phyloP scores from a whole-genome alignment of 192 early-diverging fungal genomes.

The Obelidium mucronatum region DNA sequence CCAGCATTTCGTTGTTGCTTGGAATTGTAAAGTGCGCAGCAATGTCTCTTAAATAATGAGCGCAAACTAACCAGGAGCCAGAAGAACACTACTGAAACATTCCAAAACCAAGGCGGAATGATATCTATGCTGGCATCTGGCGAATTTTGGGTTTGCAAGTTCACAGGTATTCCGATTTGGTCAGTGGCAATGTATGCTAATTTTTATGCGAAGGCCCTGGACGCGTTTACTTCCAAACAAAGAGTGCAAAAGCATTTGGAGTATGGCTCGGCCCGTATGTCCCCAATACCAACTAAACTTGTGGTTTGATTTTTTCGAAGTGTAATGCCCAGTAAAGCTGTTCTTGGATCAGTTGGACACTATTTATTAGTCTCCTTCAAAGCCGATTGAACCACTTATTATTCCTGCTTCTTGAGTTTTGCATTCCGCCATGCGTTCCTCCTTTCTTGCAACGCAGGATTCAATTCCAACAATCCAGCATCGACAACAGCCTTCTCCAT shows the following conservation, averaged over 20 bases:
- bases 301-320: no score
- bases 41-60: not conserved
- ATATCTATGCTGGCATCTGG: not conserved
- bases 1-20: conserved; percentile 16
- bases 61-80: not conserved
- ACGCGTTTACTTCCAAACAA: conserved; percentile 12
- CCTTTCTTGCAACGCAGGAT: conserved; percentile 18
- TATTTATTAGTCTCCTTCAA: no score
- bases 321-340: no score
- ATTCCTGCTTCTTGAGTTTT: no score
- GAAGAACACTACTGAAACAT: no score
- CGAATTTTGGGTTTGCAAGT: conserved; percentile 10
- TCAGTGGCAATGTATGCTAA: no score
- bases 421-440: not conserved
- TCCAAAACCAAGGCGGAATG: not conserved
- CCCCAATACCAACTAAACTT: no score
- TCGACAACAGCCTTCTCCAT: conserved; percentile 58
- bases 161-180: no score
- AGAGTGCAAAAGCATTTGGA: conserved; percentile 8
- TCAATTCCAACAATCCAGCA: conserved; percentile 36
- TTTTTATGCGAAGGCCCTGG: no score
- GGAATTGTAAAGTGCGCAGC: not conserved
- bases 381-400: no score
- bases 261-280: not conserved
- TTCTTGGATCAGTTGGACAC: no score